Conservation (phyloP, 2,329 filamentous ascomycete genomes). For the Teratosphaeria gauchensis region DNA sequence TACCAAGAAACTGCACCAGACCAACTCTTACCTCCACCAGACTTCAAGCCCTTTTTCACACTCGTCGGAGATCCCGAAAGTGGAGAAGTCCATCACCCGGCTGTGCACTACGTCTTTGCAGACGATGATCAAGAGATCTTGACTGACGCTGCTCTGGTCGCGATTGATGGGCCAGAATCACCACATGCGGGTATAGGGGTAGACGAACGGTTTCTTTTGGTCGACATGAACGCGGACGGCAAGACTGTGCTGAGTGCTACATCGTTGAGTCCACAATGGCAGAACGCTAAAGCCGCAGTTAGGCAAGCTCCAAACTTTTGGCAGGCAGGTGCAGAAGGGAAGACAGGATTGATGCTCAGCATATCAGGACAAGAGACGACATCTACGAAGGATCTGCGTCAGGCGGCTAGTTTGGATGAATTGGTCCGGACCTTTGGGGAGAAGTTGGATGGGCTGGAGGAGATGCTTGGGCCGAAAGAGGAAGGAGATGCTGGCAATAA, state of each 20-base stretch:
- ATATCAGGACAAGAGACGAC: conserved; percentile 43
- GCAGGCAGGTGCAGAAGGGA: conserved; percentile 35
- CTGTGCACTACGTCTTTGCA: conserved; percentile 83
- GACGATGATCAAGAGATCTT: conserved; percentile 80
- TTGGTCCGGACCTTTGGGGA: conserved; percentile 29
- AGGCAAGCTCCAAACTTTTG: conserved; percentile 55
- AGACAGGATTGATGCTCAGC: conserved; percentile 48
- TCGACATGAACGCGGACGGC: conserved; percentile 42
- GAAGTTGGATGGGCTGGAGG: conserved; percentile 14
- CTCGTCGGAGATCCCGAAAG: conserved; percentile 68
- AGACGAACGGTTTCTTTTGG: conserved; percentile 47
- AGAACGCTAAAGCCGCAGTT: conserved; percentile 47
- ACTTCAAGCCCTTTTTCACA: conserved; percentile 76
- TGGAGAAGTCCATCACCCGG: conserved; percentile 69
- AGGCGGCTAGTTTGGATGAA: conserved; percentile 27
- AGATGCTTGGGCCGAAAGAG: not conserved
- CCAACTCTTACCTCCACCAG: conserved; percentile 24
- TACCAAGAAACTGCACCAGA: conserved; percentile 5
- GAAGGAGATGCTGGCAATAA: not conserved
- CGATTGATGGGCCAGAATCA: conserved; percentile 40
- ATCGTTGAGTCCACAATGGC: conserved; percentile 67
- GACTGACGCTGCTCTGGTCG: conserved; percentile 52
- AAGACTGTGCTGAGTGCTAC: conserved; percentile 56
- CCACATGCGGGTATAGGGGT: conserved; percentile 3
- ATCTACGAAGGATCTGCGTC: conserved; percentile 9